Percentiles rank a stretch among this genome's conserved stretches.
Evolutionary conservation across 169 alveolate genomes (phyloP).

Genomic region (Eimeria zaria): DNA sequence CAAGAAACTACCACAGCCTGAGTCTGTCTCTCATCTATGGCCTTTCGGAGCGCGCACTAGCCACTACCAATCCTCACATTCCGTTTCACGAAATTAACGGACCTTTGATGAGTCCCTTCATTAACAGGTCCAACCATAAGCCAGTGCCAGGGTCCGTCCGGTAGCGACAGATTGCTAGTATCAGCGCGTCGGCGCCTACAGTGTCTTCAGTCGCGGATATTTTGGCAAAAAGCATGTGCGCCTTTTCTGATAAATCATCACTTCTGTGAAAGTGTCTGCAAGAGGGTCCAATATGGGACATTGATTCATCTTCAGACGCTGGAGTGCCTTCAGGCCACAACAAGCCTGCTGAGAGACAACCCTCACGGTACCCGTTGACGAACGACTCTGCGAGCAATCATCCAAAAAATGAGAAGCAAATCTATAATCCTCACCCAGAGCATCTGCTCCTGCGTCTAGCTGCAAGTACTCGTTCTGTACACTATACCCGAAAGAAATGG

Average conservation of each 20-base stretch:
- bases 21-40: background rate
- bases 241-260: background rate
- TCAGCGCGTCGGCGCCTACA: slow-evolving; percentile 33
- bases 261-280: background rate
- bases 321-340: background rate
- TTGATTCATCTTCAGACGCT: background rate
- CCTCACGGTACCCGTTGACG: slow-evolving; percentile 11
- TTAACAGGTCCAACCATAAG: slow-evolving; percentile 29
- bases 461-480: background rate
- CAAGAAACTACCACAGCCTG: background rate
- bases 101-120: slow-evolving; percentile 45
- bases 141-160: slow-evolving; percentile 52
- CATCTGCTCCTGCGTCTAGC: background rate
- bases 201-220: background rate
- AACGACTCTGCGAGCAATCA: slow-evolving; percentile 34
- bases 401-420: background rate
- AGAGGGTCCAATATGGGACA: background rate
- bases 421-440: background rate
- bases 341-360: background rate
- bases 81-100: background rate
- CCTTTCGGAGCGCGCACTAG: background rate
- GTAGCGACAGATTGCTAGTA: slow-evolving; percentile 46
- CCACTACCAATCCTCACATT: background rate
- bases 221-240: background rate
- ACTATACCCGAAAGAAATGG: background rate